Evolutionary conservation across 306 rosid genomes (phyloP).

Genomic region (Casuarina equisetifolia): DNA sequence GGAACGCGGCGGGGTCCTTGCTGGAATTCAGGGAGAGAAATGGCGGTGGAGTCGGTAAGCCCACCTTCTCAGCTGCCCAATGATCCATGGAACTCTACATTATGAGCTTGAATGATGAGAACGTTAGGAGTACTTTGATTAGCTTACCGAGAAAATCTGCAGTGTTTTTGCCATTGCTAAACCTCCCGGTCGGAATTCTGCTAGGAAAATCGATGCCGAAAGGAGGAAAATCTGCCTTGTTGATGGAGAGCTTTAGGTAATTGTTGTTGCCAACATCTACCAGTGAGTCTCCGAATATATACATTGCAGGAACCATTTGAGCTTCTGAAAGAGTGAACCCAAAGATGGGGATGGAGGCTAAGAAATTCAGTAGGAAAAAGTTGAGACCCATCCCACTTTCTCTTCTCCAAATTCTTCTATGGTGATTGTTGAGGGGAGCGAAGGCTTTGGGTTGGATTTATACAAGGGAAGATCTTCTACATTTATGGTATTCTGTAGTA

Average conservation of each 20-base stretch:
- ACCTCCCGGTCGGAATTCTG: conserved; percentile 56
- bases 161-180: conserved; percentile 76
- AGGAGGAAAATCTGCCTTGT: conserved; percentile 59
- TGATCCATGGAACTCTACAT: neutral
- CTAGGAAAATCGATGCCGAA: conserved; percentile 70
- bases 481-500: neutral
- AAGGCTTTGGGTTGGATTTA: neutral
- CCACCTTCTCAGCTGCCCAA: conserved; percentile 66
- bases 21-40: conserved; percentile 48
- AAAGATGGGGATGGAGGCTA: neutral
- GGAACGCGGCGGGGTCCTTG: conserved; percentile 26
- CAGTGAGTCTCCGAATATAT: conserved; percentile 44
- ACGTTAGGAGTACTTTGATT: neutral
- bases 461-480: neutral
- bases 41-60: conserved; percentile 64
- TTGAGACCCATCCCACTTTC: neutral
- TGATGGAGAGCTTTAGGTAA: conserved; percentile 26
- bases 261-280: conserved; percentile 55
- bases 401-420: no score
- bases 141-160: conserved; percentile 62
- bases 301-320: conserved; percentile 34
- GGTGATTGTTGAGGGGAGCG: neutral
- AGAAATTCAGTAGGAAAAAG: neutral
- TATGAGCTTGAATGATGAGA: neutral
- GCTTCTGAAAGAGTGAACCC: neutral